Conservation (phyloP, 2,329 filamentous ascomycete species). For the Cladophialophora bantiana region DNA sequence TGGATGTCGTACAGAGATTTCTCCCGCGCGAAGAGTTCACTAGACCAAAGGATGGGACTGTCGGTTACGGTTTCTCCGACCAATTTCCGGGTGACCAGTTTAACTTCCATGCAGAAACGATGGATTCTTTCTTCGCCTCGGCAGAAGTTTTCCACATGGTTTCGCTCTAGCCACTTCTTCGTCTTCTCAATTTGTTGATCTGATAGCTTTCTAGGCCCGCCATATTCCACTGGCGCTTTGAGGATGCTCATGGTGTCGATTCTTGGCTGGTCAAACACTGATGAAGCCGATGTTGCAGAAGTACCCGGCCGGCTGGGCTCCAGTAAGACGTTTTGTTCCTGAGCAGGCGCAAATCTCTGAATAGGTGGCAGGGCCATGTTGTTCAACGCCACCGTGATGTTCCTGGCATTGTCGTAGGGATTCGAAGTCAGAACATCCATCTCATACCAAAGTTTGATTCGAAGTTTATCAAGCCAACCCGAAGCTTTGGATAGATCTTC, state of each 20-base stretch:
- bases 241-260: conserved; percentile 86
- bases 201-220: conserved; percentile 92
- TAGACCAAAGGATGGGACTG: conserved; percentile 89
- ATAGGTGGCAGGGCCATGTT: conserved; percentile 74
- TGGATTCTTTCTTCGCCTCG: conserved; percentile 94
- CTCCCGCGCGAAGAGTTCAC: conserved; percentile 83
- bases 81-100: conserved; percentile 82
- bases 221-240: conserved; percentile 80
- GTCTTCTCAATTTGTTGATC: conserved; percentile 93
- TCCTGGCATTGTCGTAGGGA: conserved; percentile 83
- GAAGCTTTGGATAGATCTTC: conserved; percentile 64
- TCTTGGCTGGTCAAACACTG: conserved; percentile 79
- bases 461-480: conserved; percentile 73
- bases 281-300: conserved; percentile 58
- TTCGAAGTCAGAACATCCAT: conserved; percentile 91
- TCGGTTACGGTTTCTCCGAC: conserved; percentile 84
- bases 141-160: conserved; percentile 90
- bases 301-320: conserved; percentile 48
- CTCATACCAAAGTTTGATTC: conserved; percentile 99
- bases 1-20: conserved; percentile 51
- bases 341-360: conserved; percentile 39
- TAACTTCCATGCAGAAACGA: conserved; percentile 88
- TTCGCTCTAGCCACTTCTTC: conserved; percentile 78
- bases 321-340: conserved; percentile 2
- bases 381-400: conserved; percentile 85